Evolutionary conservation across 768 basidiomycete species (phyloP), one percentile per base, ranked within the genome.

Genomic region (Lactifluus rugatus): DNA sequence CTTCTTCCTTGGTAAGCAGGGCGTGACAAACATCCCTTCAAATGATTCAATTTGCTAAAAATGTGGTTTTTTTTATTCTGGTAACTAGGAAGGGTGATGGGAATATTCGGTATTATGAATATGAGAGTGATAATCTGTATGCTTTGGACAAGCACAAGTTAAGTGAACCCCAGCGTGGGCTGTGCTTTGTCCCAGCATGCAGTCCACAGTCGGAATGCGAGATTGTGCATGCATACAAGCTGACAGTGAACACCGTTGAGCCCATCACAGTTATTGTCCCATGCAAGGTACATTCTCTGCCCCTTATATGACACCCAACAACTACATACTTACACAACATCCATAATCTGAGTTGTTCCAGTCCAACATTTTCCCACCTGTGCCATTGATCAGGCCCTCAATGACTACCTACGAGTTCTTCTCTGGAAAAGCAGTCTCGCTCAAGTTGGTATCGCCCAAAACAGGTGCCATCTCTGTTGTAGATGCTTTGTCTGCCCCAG

Each of bases 331-430:
- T n/a, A n/a, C n/a, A n/a, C n/a, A n/a, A n/a, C n/a, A n/a, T n/a
- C n/a, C n/a, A n/a, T n/a, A 93, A 89, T 81, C 93, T 37, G 93
- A 98, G 57, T 83, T 85, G 5, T 98, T 97, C 89, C 95, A 98
- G 72, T 85, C 92, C 14, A 94, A 97, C 71, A 95, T 98, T 70
- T 98, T 83, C 78, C 95, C 96, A 5, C 89, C 91, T 10, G 95
- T 93, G 0, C 84, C 84, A 0, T 90, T 91, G 5, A 70, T 78
- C 55, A 87, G 94, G 66, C 81, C 93, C 16, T 81, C 90, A 6
- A 78, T 94, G 48, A 76, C 81, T n/a, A 87, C 93, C n/a, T n/a
- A n/a, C n/a, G n/a, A n/a, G n/a, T n/a, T n/a, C n/a, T n/a, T n/a
- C n/a, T n/a, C n/a, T n/a, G 9, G 76, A 81, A 58, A 92, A 96